These are phyloP conservation scores for Myxozyma monticola DNA, from an alignment of 805 yeast species.

Conservation along the genomic window DNA sequence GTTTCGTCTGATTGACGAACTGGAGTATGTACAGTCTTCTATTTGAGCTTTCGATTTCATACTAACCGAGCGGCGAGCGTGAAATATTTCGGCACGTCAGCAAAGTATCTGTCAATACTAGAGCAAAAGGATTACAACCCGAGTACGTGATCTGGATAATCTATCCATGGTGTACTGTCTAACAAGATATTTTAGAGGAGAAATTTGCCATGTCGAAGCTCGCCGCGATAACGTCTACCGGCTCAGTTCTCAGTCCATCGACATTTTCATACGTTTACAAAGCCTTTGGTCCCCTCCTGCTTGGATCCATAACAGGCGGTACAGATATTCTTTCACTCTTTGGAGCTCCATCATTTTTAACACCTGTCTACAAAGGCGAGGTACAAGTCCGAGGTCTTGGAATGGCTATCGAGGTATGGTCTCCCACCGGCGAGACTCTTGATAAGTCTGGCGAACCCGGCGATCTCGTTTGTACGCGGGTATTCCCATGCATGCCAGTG, in stretches of 20 bases:
- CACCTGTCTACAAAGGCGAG: conserved; percentile 32
- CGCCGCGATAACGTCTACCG: conserved; percentile 30
- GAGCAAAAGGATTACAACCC: conserved; percentile 28
- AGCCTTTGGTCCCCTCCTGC: conserved; percentile 25
- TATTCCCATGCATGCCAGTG: conserved; percentile 35
- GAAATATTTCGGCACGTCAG: conserved; percentile 33
- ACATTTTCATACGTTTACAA: conserved; percentile 32
- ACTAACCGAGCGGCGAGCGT: conserved; percentile 2
- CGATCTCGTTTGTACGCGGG: conserved; percentile 30
- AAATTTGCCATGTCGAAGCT: conserved; percentile 12
- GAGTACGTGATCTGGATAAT: neutral
- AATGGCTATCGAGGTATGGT: conserved; percentile 33
- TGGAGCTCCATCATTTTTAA: conserved; percentile 30
- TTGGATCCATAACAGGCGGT: conserved; percentile 34
- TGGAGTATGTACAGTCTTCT: conserved; percentile 2
- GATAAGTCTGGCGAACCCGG: conserved; percentile 27
- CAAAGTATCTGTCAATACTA: conserved; percentile 31
- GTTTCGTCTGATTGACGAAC: conserved; percentile 31
- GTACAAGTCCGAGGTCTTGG: conserved; percentile 33
- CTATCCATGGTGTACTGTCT: neutral
- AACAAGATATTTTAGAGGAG: no score
- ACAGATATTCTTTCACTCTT: conserved; percentile 33
- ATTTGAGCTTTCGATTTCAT: neutral
- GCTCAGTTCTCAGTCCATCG: conserved; percentile 32
- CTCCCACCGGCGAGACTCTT: conserved; percentile 18